A percentile compares a stretch with the other conserved stretches of the same genome.
phyloP scores from a whole-genome alignment of 768 basidiomycete species.

The Psilocybe azurescens region DNA sequence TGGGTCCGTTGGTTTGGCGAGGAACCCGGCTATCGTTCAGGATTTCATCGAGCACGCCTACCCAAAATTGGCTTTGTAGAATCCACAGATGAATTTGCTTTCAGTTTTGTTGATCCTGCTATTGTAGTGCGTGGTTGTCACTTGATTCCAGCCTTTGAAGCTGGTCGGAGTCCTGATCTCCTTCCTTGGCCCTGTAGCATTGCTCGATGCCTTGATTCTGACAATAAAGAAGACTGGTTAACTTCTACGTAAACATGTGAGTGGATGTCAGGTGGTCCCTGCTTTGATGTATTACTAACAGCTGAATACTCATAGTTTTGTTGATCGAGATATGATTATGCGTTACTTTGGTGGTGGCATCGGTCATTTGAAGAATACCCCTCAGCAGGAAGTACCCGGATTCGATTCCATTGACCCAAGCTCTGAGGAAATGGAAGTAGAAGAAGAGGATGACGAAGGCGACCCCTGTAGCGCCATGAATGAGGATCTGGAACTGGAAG shows the following conservation, averaged over 20 bases:
- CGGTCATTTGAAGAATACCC: no score
- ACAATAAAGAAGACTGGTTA: slow-evolving; percentile 20
- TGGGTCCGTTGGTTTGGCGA: slow-evolving; percentile 24
- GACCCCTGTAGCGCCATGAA: no score
- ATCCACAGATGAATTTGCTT: slow-evolving; percentile 21
- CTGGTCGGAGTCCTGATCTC: slow-evolving; percentile 15
- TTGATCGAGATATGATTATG: slow-evolving; percentile 17
- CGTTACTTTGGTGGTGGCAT: no score
- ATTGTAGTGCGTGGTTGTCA: slow-evolving; percentile 32
- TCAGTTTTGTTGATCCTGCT: slow-evolving; percentile 35
- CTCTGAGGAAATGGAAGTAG: no score
- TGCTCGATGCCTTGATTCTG: neutral
- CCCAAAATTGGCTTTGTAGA: slow-evolving; percentile 29
- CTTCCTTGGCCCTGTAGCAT: slow-evolving; percentile 2
- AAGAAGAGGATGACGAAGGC: no score
- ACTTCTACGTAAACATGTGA: slow-evolving; percentile 42
- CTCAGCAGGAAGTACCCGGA: no score
- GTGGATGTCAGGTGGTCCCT: slow-evolving; percentile 8
- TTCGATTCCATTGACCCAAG: no score
- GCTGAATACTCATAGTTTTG: slow-evolving; percentile 3
- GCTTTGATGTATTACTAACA: neutral
- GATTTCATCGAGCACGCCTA: slow-evolving; percentile 2
- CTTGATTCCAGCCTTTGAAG: slow-evolving; percentile 30
- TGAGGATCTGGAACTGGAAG: no score
- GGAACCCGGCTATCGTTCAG: slow-evolving; percentile 3